Evolutionary conservation across 257 asterid species (phyloP).

Genomic region (Thymus quinquecostatus): DNA sequence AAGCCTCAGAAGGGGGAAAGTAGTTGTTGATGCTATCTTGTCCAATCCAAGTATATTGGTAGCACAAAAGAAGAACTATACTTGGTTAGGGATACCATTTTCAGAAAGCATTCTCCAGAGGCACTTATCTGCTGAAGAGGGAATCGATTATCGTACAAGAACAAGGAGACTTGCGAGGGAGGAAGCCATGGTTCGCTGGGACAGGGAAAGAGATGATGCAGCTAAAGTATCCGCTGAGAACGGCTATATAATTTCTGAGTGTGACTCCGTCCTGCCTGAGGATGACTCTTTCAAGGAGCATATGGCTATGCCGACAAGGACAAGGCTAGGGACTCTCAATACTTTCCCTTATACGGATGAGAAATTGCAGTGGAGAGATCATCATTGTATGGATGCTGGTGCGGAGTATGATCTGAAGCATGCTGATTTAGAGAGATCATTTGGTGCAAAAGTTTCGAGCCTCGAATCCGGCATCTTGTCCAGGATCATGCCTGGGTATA

Average conservation of each 20-base stretch:
- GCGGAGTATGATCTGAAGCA: slow-evolving; percentile 93
- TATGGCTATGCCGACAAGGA: slow-evolving; percentile 48
- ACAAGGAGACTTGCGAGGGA: slow-evolving; percentile 84
- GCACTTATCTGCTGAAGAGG: slow-evolving; percentile 87
- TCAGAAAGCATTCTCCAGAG: slow-evolving; percentile 63
- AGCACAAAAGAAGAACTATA: slow-evolving; percentile 76
- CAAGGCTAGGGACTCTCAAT: slow-evolving; percentile 61
- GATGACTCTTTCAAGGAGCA: slow-evolving; percentile 58
- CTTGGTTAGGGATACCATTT: slow-evolving; percentile 95
- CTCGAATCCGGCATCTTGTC: slow-evolving; percentile 65
- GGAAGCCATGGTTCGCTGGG: slow-evolving; percentile 75
- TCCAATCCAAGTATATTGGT: slow-evolving; percentile 77
- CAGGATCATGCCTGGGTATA: slow-evolving; percentile 58
- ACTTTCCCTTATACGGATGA: slow-evolving; percentile 70
- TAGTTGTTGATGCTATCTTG: slow-evolving; percentile 88
- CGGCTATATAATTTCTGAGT: slow-evolving; percentile 73
- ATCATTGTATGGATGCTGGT: slow-evolving; percentile 96
- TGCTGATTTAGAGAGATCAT: slow-evolving; percentile 94
- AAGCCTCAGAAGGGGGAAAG: slow-evolving; percentile 86
- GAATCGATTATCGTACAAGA: slow-evolving; percentile 88
- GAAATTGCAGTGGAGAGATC: slow-evolving; percentile 91
- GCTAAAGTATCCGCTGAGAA: slow-evolving; percentile 79
- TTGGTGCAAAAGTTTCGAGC: slow-evolving; percentile 70
- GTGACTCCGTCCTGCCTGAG: slow-evolving; percentile 47
- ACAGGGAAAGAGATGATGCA: slow-evolving; percentile 74